These are phyloP conservation scores for Penicillium robsamsonii DNA, from an alignment of 495 filamentous ascomycete species.

Conservation along the genomic window DNA sequence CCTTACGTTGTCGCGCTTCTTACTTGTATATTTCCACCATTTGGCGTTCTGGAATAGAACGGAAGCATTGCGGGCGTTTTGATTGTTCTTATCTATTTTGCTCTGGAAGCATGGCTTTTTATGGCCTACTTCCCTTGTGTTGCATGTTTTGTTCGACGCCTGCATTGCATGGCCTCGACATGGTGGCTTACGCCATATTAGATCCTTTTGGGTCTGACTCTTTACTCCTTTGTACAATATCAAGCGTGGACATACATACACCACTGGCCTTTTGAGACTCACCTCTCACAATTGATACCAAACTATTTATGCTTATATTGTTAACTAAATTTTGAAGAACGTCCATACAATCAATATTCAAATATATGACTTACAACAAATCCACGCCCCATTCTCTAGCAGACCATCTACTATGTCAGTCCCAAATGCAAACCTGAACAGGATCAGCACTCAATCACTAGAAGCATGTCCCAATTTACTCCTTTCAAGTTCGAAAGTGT, in stretches of 20 bases:
- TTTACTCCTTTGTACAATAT: conserved; percentile 15
- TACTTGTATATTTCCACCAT: conserved; percentile 24
- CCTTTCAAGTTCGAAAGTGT: neutral
- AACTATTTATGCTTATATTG: neutral
- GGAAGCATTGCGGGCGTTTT: conserved; percentile 31
- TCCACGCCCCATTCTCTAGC: no score
- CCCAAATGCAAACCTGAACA: neutral
- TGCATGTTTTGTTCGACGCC: conserved; percentile 3
- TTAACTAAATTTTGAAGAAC: neutral
- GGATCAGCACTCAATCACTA: neutral
- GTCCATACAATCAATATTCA: neutral
- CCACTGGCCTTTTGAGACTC: conserved; percentile 8
- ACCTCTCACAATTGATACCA: conserved; percentile 14
- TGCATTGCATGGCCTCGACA: neutral
- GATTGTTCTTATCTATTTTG: conserved; percentile 15
- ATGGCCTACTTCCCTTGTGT: neutral
- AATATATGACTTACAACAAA: no score
- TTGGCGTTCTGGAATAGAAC: conserved; percentile 27
- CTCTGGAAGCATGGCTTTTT: neutral
- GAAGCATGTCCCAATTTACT: neutral
- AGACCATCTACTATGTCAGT: neutral
- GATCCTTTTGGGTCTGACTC: neutral
- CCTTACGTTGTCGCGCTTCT: no score
- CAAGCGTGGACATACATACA: conserved; percentile 13
- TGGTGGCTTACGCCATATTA: no score